Evolutionary conservation across 2,329 filamentous ascomycete species (phyloP).

Genomic region (Aureobasidium sp.): DNA sequence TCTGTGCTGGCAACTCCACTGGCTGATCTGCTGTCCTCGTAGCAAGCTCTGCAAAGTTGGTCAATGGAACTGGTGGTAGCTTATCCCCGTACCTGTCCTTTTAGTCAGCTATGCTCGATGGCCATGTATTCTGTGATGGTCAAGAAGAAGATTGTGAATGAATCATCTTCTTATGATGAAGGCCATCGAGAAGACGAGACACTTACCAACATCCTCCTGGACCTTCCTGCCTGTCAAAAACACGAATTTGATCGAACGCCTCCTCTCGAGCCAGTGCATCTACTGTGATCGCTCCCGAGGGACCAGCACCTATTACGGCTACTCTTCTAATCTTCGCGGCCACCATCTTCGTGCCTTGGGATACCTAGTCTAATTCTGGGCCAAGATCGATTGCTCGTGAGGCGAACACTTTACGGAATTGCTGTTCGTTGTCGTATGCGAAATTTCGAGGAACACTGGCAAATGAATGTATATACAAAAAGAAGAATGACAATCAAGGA

Average conservation of each 20-base stretch:
- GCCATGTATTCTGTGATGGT: no score
- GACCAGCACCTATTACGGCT: constrained; percentile 56
- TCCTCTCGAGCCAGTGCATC: constrained; percentile 55
- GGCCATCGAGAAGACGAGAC: constrained; percentile 16
- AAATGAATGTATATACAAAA: background rate
- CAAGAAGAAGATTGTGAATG: no score
- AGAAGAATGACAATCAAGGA: background rate
- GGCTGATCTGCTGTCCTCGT: constrained; percentile 45
- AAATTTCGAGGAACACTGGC: background rate
- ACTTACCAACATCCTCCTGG: constrained; percentile 55
- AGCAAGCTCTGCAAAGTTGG: constrained; percentile 40
- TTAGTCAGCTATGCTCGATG: background rate
- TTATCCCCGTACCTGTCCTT: constrained; percentile 21
- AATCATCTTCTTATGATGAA: no score
- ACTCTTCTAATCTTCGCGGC: constrained; percentile 31
- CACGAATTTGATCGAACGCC: constrained; percentile 50
- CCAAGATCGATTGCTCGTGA: background rate
- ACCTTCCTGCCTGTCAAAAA: constrained; percentile 55
- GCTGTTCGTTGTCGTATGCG: background rate
- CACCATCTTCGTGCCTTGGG: background rate
- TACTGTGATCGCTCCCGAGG: constrained; percentile 52
- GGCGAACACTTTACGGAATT: background rate
- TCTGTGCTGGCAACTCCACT: constrained; percentile 37
- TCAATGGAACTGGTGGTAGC: constrained; percentile 34
- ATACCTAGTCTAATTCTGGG: background rate